Percentiles rank a stretch among this genome's conserved stretches.
Conservation (phyloP, 2,329 filamentous ascomycete genomes). For the Emergomyces africanus region DNA sequence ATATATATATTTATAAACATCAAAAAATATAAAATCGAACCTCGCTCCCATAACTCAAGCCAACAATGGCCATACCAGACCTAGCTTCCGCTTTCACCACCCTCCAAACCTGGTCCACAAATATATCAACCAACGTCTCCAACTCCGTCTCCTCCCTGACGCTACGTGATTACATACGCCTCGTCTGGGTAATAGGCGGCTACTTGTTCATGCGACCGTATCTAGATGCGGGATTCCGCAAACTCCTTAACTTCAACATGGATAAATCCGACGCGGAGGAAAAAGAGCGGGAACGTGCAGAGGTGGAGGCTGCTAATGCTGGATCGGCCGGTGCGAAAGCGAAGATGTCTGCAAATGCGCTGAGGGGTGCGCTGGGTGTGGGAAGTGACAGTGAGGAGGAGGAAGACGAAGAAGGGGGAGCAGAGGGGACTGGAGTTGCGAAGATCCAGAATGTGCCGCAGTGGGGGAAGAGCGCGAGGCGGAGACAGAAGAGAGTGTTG, state of each 20-base stretch:
- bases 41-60: not conserved
- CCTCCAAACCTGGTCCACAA: slow-evolving; percentile 15
- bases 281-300: slow-evolving; percentile 39
- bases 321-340: slow-evolving; percentile 28
- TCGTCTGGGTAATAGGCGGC: slow-evolving; percentile 57
- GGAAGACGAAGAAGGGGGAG: slow-evolving; percentile 26
- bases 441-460: slow-evolving; percentile 25
- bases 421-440: slow-evolving; percentile 22
- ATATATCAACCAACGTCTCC: slow-evolving; percentile 29
- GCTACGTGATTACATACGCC: slow-evolving; percentile 45
- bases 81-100: slow-evolving; percentile 13
- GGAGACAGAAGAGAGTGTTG: slow-evolving; percentile 54
- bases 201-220: slow-evolving; percentile 66
- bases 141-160: slow-evolving; percentile 32
- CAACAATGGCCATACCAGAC: slow-evolving; percentile 20
- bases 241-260: slow-evolving; percentile 32
- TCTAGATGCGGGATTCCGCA: slow-evolving; percentile 53
- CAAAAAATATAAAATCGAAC: not conserved
- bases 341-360: slow-evolving; percentile 51
- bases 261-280: slow-evolving; percentile 41
- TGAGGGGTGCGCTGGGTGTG: slow-evolving; percentile 44
- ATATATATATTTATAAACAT: not conserved
- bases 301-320: slow-evolving; percentile 26
- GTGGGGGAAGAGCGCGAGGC: slow-evolving; percentile 60
- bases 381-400: slow-evolving; percentile 39